phyloP scores from a whole-genome alignment of 495 filamentous ascomycete species.

The Annulohypoxylon bovei region DNA sequence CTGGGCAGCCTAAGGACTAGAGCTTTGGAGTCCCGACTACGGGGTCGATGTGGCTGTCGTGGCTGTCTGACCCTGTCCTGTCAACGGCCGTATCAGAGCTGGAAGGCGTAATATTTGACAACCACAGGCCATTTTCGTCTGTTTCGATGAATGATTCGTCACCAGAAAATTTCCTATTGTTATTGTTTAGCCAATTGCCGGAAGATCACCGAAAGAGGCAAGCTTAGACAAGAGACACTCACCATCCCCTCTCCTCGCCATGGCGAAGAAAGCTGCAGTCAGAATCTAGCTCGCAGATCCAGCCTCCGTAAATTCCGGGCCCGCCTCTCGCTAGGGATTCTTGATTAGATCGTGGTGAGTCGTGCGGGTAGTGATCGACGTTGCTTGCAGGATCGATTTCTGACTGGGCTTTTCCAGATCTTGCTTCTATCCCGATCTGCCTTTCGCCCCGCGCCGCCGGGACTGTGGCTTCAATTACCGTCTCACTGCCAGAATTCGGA shows the following conservation, averaged over 20 bases:
- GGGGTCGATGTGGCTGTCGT: conserved; percentile 14
- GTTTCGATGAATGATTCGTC: conserved; percentile 72
- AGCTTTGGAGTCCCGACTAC: conserved; percentile 33
- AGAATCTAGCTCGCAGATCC: conserved; percentile 81
- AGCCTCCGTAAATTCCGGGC: conserved; percentile 79
- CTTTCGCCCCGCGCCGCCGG: conserved; percentile 34
- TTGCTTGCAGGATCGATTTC: conserved; percentile 45
- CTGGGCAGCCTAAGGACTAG: conserved; percentile 7
- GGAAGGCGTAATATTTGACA: conserved; percentile 21
- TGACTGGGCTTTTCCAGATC: conserved; percentile 23
- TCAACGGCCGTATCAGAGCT: conserved; percentile 1
- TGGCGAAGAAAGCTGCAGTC: conserved; percentile 81
- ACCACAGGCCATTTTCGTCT: conserved; percentile 25
- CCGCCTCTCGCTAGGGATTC: conserved; percentile 66
- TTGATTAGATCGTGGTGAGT: conserved; percentile 54
- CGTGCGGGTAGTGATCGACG: conserved; percentile 45
- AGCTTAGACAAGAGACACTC: conserved; percentile 51
- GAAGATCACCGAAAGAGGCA: conserved; percentile 28
- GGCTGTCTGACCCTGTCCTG: background rate
- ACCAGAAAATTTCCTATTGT: conserved; percentile 76
- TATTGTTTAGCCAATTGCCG: conserved; percentile 35
- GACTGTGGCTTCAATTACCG: conserved; percentile 1
- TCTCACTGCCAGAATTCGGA: background rate
- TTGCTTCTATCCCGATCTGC: conserved; percentile 37
- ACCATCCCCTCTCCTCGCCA: conserved; percentile 93